These are phyloP conservation scores for Eurotiales sp. DNA, from an alignment of 2,329 filamentous ascomycete genomes.

Conservation along the genomic window DNA sequence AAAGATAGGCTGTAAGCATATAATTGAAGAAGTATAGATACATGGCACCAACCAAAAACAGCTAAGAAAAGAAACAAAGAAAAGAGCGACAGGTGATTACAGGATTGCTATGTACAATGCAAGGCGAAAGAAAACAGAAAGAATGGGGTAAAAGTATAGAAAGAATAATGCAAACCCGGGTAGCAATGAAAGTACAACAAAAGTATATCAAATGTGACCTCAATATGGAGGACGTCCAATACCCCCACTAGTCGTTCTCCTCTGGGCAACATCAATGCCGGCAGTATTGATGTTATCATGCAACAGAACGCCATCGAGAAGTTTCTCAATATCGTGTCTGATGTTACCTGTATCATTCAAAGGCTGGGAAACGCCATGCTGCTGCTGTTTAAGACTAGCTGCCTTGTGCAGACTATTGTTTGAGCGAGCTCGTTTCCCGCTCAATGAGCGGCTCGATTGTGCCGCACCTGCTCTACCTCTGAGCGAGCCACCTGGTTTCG, in stretches of 20 bases:
- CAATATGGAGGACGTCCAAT: conserved; percentile 25
- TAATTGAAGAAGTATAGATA: too few species aligned
- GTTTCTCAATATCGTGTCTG: conserved; percentile 32
- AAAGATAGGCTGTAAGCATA: too few species aligned
- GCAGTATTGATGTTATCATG: conserved; percentile 18
- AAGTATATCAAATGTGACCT: not conserved
- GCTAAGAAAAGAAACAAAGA: not conserved
- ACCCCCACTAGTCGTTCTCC: conserved; percentile 14
- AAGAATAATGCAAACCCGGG: too few species aligned
- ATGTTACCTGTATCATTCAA: not conserved
- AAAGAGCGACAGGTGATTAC: not conserved
- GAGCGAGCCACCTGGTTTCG: conserved; percentile 15
- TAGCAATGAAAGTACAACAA: too few species aligned
- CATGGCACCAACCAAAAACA: too few species aligned
- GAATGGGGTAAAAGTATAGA: not conserved
- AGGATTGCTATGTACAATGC: conserved; percentile 1
- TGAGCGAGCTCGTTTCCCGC: conserved; percentile 32
- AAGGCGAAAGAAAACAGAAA: not conserved
- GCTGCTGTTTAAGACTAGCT: not conserved
- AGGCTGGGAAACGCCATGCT: conserved; percentile 15
- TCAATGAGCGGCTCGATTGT: conserved; percentile 26
- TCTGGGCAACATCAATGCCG: not conserved
- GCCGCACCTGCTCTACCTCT: conserved; percentile 21
- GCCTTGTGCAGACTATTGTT: conserved; percentile 27
- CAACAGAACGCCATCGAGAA: conserved; percentile 35